phyloP scores from a whole-genome alignment of 202 grass and related monocot species.

The Musa balbisiana region DNA sequence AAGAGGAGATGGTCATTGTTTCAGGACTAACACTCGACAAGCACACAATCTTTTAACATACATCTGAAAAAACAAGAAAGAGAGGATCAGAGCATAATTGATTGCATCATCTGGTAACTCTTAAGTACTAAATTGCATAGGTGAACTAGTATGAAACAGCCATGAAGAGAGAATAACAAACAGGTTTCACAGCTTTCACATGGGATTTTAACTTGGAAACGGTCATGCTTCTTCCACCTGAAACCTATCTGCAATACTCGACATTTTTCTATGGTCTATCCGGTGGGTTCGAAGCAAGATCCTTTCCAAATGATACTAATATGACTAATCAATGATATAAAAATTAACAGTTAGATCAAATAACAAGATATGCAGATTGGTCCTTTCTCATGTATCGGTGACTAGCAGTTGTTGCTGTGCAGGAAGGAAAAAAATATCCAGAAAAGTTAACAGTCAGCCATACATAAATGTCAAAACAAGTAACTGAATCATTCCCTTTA shows the following conservation, averaged over 20 bases:
- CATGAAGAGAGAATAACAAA: not conserved
- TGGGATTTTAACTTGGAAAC: not conserved
- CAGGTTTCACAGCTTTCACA: not conserved
- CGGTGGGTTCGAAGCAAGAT: not conserved
- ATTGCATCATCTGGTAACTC: not conserved
- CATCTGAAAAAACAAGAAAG: not conserved
- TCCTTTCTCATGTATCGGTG: not conserved
- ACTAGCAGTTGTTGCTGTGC: too few species aligned
- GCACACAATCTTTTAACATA: not conserved
- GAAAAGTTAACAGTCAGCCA: not conserved
- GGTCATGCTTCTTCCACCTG: not conserved
- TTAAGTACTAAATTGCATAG: not conserved
- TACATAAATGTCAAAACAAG: too few species aligned
- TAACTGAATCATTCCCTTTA: not conserved
- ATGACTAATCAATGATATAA: too few species aligned
- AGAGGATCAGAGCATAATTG: not conserved
- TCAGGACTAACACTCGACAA: not conserved
- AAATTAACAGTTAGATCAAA: not conserved
- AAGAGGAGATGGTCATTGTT: not conserved
- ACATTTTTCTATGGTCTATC: too few species aligned
- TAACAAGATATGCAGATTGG: not conserved
- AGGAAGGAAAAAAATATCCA: not conserved
- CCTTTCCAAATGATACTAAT: too few species aligned
- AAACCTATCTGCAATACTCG: not conserved
- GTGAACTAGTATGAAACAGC: not conserved